Evolutionary conservation across 176 grass and related monocot species (phyloP).

Genomic region (Oryza punctata): DNA sequence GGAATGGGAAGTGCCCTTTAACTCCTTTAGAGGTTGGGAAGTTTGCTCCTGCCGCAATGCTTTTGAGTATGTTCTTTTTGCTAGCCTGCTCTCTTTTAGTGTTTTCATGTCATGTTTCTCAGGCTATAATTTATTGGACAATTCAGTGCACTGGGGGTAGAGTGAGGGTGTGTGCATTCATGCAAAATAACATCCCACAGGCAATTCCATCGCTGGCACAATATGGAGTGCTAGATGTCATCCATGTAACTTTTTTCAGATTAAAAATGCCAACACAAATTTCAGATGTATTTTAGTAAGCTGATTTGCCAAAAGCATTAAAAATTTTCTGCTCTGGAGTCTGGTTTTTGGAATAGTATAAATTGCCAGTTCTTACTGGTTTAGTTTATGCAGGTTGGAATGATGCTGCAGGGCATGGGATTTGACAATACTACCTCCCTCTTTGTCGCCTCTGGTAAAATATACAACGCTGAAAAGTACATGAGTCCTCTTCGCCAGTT

Average conservation of each 20-base stretch:
- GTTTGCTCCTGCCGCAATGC: slow-evolving; percentile 17
- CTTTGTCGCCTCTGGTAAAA: slow-evolving; percentile 87
- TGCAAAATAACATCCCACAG: slow-evolving; percentile 11
- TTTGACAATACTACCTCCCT: slow-evolving; percentile 77
- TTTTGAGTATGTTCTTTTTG: slow-evolving; percentile 14
- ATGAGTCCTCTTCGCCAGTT: slow-evolving; percentile 76
- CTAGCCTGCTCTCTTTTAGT: not conserved
- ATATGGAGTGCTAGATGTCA: not conserved
- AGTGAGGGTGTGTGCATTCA: not conserved
- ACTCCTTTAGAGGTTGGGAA: slow-evolving; percentile 77
- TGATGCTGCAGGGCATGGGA: slow-evolving; percentile 98
- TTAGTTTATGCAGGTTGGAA: slow-evolving; percentile 70
- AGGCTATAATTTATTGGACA: not conserved
- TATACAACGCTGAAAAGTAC: slow-evolving; percentile 73
- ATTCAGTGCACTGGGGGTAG: not conserved
- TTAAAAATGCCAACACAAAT: slow-evolving; percentile 4
- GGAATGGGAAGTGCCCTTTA: slow-evolving; percentile 83
- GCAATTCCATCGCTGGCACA: slow-evolving; percentile 18
- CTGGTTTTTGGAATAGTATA: not conserved
- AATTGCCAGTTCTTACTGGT: slow-evolving; percentile 16
- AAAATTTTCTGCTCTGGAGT: not conserved
- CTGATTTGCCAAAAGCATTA: not conserved
- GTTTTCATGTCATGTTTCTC: not conserved
- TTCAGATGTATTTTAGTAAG: not conserved
- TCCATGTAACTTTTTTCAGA: not conserved